Evolutionary conservation across 2,329 filamentous ascomycete species (phyloP).

Genomic region (Verticillium isaacii): DNA sequence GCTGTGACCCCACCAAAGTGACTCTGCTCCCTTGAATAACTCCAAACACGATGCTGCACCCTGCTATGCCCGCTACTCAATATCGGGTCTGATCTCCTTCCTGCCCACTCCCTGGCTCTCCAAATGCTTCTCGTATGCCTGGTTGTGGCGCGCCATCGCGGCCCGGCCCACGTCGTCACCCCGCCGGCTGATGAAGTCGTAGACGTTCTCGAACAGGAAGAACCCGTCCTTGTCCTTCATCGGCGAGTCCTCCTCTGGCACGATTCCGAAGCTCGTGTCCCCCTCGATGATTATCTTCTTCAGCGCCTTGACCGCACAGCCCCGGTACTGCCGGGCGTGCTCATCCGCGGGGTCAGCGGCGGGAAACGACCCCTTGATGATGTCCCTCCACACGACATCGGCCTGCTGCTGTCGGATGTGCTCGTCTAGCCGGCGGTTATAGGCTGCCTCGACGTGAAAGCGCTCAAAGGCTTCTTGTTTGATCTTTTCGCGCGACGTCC

Average conservation of each 20-base stretch:
- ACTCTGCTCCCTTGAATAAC: no score
- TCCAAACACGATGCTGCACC: background rate
- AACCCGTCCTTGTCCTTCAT: constrained; percentile 32
- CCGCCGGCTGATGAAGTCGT: constrained; percentile 33
- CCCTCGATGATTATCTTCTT: constrained; percentile 45
- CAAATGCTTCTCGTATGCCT: background rate
- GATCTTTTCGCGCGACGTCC: constrained; percentile 36
- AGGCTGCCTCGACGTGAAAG: constrained; percentile 44
- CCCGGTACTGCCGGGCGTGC: constrained; percentile 23
- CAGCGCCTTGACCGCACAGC: constrained; percentile 34
- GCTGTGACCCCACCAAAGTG: background rate
- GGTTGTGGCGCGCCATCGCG: constrained; percentile 22
- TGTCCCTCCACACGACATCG: constrained; percentile 35
- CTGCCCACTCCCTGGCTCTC: background rate
- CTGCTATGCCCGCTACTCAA: background rate
- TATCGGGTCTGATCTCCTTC: background rate
- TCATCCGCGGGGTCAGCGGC: constrained; percentile 1
- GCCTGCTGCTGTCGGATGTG: constrained; percentile 32
- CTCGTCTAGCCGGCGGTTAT: constrained; percentile 31
- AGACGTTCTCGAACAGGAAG: constrained; percentile 37
- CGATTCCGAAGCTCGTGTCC: constrained; percentile 31
- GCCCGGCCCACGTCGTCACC: constrained; percentile 31
- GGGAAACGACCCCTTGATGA: constrained; percentile 36
- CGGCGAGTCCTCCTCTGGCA: constrained; percentile 13
- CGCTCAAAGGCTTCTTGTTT: constrained; percentile 45